Conservation (phyloP, 176 grass and related monocot species). For the Chloris gayana region DNA sequence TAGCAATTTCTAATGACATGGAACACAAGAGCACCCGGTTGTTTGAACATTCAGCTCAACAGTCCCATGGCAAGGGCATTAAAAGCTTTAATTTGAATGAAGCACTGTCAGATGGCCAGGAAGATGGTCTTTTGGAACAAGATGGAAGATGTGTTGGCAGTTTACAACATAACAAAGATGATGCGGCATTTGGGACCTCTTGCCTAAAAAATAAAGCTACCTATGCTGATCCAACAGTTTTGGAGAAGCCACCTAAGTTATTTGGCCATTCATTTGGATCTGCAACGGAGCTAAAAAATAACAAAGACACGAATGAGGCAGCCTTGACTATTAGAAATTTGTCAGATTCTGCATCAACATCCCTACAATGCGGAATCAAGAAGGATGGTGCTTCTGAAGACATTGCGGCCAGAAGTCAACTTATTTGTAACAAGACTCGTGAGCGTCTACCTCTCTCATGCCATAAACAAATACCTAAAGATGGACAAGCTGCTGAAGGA, state of each 20-base stretch:
- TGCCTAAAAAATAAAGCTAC: conserved; percentile 58
- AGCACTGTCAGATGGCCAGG: conserved; percentile 47
- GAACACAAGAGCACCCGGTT: conserved; percentile 34
- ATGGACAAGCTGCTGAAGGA: conserved; percentile 32
- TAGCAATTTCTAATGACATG: conserved; percentile 39
- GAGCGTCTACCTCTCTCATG: conserved; percentile 31
- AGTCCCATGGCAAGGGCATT: conserved; percentile 39
- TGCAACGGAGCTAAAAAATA: conserved; percentile 41
- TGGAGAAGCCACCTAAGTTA: conserved; percentile 43
- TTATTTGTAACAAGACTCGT: conserved; percentile 31
- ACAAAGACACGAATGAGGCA: conserved; percentile 20
- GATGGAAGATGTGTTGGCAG: conserved; percentile 20
- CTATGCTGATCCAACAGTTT: conserved; percentile 36
- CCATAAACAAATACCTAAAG: conserved; percentile 27
- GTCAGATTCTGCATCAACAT: conserved; percentile 55
- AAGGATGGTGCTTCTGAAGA: conserved; percentile 35
- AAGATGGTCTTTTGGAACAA: conserved; percentile 35
- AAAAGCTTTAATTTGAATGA: conserved; percentile 77
- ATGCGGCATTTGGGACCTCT: conserved; percentile 34
- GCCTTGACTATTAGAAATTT: conserved; percentile 47
- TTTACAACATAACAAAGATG: conserved; percentile 38
- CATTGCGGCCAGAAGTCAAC: conserved; percentile 16
- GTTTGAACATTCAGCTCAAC: conserved; percentile 46
- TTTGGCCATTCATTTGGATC: conserved; percentile 46
- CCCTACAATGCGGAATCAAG: conserved; percentile 22